Evolutionary conservation across 164 flowering plant genomes (phyloP).

Genomic region (Aristolochia fimbriata): DNA sequence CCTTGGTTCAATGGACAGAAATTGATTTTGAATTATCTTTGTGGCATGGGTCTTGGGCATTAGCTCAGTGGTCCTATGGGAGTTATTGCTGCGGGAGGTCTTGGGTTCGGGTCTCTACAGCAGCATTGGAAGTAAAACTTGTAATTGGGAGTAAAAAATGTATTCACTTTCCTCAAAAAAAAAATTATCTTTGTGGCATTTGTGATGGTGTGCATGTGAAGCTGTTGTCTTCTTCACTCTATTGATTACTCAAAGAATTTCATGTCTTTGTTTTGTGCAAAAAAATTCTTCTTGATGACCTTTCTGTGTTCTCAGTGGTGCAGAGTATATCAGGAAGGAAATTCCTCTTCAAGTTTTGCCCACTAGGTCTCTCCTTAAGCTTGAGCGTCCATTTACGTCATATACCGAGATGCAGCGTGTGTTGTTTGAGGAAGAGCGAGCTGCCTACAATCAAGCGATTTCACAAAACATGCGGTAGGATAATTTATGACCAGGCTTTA

Average conservation of each 20-base stretch:
- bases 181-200: too few relatives aligned
- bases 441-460: constrained; percentile 84
- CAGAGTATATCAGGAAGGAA: constrained; percentile 82
- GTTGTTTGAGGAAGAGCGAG: constrained; percentile 72
- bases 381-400: constrained; percentile 64
- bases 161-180: too few relatives aligned
- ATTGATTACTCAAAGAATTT: not conserved
- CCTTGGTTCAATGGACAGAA: too few relatives aligned
- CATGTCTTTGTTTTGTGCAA: not conserved
- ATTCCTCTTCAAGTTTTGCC: constrained; percentile 77
- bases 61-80: too few relatives aligned
- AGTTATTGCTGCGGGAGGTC: too few relatives aligned
- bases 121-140: too few relatives aligned
- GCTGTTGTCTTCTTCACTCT: too few relatives aligned
- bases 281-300: constrained; percentile 6
- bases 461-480: constrained; percentile 56
- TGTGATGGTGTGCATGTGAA: too few relatives aligned
- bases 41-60: too few relatives aligned
- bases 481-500: not conserved
- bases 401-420: constrained; percentile 75
- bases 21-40: too few relatives aligned
- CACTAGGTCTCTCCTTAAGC: constrained; percentile 45
- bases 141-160: too few relatives aligned
- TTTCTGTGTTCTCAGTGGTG: constrained; percentile 51
- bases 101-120: too few relatives aligned